Evolutionary conservation across 2,329 filamentous ascomycete genomes (phyloP), one percentile per base, ranked within the genome.

Genomic region (Exophiala alcalophila): DNA sequence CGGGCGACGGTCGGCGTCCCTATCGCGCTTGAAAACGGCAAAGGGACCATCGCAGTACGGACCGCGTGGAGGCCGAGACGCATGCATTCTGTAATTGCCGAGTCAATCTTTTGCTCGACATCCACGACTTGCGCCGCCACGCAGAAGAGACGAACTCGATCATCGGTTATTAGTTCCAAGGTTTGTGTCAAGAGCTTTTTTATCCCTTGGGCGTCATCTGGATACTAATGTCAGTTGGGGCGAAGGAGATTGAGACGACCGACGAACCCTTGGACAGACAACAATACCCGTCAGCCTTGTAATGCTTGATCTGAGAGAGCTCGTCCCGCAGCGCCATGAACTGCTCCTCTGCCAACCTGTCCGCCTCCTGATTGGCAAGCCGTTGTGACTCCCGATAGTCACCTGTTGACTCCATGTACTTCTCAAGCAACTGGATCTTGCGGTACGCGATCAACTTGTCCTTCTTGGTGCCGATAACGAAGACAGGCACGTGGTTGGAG

Each of bases 91-190:
- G 50, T 55, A 26, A 63, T 48, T 18, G 61, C 61, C 32, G 60
- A 48, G 44, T 64, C 59, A 51, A 64, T 56, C 47, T 64, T 64
- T 35, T 63, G 57, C 44, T 62, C 59, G 41, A 62, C 60, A 40
- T 57, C 54, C 5, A 58, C 55, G 21, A 61, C 57, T 49, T 63
- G 61, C n/a, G 61, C 59, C 18, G 57, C 56, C 20, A 63, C 57
- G 45, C 59, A 61, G 49, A 61, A 57, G 31, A 61, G 41, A 50
- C 59, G 58, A 34, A 62, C 58, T 52, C 57, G 59, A 34, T 62
- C 61, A 39, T 59, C 54, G 34, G 55, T 54, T 38, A 63, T 61
- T 44, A 56, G 56, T 27, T 57, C 56, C 12, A 60, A 57, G 10
- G 60, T 63, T 18, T 57, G 55, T 29, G 53, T 53, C 29, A 57